Conservation (phyloP, 352 stramenopile genomes). For the Aphanomyces stellatus region DNA sequence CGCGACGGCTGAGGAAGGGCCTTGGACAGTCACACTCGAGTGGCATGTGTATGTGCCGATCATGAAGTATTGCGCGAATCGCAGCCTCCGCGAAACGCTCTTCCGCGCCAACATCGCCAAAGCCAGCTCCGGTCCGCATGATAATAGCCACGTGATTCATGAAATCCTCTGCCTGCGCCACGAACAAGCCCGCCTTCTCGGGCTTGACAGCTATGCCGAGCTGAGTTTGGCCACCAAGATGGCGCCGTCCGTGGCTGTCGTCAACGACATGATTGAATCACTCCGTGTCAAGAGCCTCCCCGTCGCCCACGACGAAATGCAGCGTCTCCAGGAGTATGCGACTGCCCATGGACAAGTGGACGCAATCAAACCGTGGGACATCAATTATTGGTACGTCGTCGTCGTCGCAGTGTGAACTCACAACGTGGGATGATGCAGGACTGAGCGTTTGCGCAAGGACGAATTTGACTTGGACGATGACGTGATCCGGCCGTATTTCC, state of each 20-base stretch:
- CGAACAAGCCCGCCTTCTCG: constrained; percentile 88
- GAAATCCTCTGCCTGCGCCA: constrained; percentile 89
- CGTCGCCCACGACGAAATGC: constrained; percentile 87
- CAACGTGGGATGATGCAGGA: constrained; percentile 29
- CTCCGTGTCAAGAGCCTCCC: constrained; percentile 90
- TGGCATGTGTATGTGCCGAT: constrained; percentile 77
- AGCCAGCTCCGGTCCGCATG: constrained; percentile 75
- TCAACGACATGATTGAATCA: constrained; percentile 90
- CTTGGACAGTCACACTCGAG: constrained; percentile 94
- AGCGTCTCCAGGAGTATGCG: constrained; percentile 85
- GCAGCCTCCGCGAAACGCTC: constrained; percentile 86
- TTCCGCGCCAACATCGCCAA: constrained; percentile 91
- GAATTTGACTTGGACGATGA: constrained; percentile 95
- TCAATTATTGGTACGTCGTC: constrained; percentile 83
- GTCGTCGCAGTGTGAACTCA: not conserved
- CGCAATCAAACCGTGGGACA: constrained; percentile 89
- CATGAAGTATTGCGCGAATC: constrained; percentile 92
- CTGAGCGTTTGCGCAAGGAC: constrained; percentile 92
- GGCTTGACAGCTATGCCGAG: constrained; percentile 90
- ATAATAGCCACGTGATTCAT: constrained; percentile 93
- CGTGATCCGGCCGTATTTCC: constrained; percentile 96
- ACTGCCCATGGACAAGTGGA: constrained; percentile 57
- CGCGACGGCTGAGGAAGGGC: constrained; percentile 74
- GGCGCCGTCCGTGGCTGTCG: constrained; percentile 84
- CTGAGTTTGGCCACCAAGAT: constrained; percentile 94